These are phyloP conservation scores for Diddensiella caesifluorescens DNA, from an alignment of 805 yeast species.

Conservation along the genomic window DNA sequence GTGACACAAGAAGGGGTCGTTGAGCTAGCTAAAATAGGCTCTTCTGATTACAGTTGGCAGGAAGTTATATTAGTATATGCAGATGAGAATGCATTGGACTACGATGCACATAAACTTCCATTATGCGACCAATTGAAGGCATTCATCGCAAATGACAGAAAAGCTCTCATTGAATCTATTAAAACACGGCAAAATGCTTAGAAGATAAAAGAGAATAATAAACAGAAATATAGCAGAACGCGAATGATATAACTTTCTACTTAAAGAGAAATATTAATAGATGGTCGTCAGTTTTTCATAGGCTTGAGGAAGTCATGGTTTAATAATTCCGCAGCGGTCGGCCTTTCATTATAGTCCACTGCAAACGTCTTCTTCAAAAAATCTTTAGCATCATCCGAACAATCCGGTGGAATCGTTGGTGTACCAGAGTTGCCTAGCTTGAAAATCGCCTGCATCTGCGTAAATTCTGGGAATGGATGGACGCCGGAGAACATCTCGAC, in stretches of 20 bases:
- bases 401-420: conserved; percentile 68
- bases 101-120: conserved; percentile 6
- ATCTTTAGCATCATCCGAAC: conserved; percentile 60
- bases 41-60: conserved; percentile 20
- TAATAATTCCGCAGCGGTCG: conserved; percentile 65
- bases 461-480: conserved; percentile 92
- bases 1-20: conserved; percentile 16
- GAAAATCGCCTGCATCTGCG: conserved; percentile 96
- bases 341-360: conserved; percentile 66
- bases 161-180: neutral
- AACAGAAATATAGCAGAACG: neutral
- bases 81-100: conserved; percentile 15
- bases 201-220: neutral
- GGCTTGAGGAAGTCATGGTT: conserved; percentile 48
- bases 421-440: conserved; percentile 76
- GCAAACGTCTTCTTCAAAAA: conserved; percentile 68
- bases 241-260: too few species aligned
- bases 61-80: conserved; percentile 23
- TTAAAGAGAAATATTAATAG: too few species aligned
- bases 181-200: neutral
- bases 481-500: conserved; percentile 94
- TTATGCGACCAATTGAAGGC: conserved; percentile 11
- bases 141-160: conserved; percentile 15
- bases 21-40: conserved; percentile 18
- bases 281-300: conserved; percentile 4